Conservation (phyloP, 257 asterid species). For the Jaltomata sinuosa region DNA sequence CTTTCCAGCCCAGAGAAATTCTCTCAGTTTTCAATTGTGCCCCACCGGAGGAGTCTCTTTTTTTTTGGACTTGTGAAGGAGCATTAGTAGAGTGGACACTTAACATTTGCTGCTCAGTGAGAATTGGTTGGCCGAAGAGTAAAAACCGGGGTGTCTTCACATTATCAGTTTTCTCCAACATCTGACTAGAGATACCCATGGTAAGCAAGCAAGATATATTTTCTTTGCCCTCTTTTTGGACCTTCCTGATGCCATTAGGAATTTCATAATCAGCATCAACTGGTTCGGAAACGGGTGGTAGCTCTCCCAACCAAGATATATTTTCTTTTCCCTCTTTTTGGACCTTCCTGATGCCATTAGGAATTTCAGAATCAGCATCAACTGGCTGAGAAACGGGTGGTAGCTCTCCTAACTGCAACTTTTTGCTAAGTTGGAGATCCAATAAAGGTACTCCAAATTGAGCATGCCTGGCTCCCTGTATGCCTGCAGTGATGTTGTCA, state of each 20-base stretch:
- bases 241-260: conserved; percentile 25
- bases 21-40: not conserved
- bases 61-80: conserved; percentile 12
- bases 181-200: conserved; percentile 49
- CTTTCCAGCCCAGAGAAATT: conserved; percentile 15
- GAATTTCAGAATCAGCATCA: conserved; percentile 37
- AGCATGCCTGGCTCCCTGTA: conserved; percentile 99
- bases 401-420: conserved; percentile 57
- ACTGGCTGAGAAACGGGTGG: conserved; percentile 41
- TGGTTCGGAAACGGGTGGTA: conserved; percentile 41
- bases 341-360: conserved; percentile 25
- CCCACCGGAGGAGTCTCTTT: conserved; percentile 9
- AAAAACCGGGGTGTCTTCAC: conserved; percentile 50
- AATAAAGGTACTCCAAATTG: conserved; percentile 68
- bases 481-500: conserved; percentile 81
- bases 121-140: conserved; percentile 94
- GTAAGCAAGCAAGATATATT: conserved; percentile 68
- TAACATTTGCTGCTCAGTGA: conserved; percentile 89
- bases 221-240: conserved; percentile 28
- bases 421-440: conserved; percentile 65
- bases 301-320: conserved; percentile 65
- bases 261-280: conserved; percentile 38
- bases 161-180: conserved; percentile 24
- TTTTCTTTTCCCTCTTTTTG: conserved; percentile 31
- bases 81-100: conserved; percentile 15